These are phyloP conservation scores for Euphorbia peplus DNA, from an alignment of 345 rosid species.

Conservation along the genomic window DNA sequence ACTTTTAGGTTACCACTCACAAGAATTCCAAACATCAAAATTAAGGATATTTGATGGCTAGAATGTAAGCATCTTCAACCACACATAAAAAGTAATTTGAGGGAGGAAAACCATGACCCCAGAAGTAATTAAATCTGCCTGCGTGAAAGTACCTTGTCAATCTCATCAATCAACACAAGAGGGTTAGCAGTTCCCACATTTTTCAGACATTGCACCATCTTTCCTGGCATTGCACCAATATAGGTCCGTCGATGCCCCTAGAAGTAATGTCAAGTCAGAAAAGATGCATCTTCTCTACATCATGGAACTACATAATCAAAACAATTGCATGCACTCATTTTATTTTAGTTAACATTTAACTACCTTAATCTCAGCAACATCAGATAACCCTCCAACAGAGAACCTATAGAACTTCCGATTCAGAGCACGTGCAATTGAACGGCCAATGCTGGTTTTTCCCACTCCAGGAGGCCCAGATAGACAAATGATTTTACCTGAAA, in stretches of 20 bases:
- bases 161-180: constrained; percentile 97
- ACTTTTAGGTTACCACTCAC: background rate
- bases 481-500: constrained; percentile 93
- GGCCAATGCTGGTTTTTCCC: constrained; percentile 99
- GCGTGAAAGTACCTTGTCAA: constrained; percentile 71
- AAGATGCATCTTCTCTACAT: background rate
- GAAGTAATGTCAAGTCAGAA: constrained; percentile 25
- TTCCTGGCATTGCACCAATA: constrained; percentile 99
- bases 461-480: constrained; percentile 99
- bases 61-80: background rate
- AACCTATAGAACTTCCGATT: constrained; percentile 91
- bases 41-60: background rate
- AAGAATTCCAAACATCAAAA: background rate
- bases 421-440: constrained; percentile 95
- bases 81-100: background rate
- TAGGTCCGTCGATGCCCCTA: constrained; percentile 99
- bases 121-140: constrained; percentile 9
- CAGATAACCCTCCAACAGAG: constrained; percentile 97
- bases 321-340: background rate
- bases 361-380: constrained; percentile 99
- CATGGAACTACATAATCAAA: background rate
- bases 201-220: constrained; percentile 99
- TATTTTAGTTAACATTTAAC: background rate
- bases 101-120: background rate
- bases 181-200: constrained; percentile 98